Conservation (phyloP, 768 basidiomycete genomes). For the Tephrocybe sp. region DNA sequence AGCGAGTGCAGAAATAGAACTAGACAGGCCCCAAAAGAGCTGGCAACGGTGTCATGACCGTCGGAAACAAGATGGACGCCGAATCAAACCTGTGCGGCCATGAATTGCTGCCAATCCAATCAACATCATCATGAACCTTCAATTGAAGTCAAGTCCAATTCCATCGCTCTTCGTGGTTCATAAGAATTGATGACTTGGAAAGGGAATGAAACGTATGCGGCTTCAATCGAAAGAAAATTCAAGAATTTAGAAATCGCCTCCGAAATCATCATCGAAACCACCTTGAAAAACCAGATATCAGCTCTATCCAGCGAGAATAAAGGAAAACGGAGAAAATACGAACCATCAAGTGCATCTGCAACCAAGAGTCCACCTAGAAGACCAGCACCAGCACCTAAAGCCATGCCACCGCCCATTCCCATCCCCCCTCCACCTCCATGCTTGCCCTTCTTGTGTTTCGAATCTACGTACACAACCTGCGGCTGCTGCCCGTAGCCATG, state of each 20-base stretch:
- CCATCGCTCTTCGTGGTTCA: too few species aligned
- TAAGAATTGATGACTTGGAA: too few species aligned
- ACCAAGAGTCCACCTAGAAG: slow-evolving; percentile 49
- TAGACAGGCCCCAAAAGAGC: too few species aligned
- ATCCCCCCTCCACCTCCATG: slow-evolving; percentile 15
- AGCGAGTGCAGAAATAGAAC: too few species aligned
- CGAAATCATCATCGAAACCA: slow-evolving; percentile 10
- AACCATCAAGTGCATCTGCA: slow-evolving; percentile 35
- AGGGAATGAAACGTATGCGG: too few species aligned
- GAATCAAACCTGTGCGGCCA: too few species aligned
- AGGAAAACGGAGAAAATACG: slow-evolving; percentile 2
- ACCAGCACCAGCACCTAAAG: slow-evolving; percentile 16
- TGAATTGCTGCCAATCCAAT: too few species aligned
- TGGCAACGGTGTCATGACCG: too few species aligned
- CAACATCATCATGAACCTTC: too few species aligned
- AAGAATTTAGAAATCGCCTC: not conserved
- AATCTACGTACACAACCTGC: slow-evolving; percentile 39
- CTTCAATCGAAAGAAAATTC: too few species aligned
- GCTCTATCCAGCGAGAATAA: not conserved
- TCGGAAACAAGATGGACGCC: too few species aligned
- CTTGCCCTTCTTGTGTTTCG: slow-evolving; percentile 29
- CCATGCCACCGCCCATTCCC: slow-evolving; percentile 12
- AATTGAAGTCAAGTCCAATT: too few species aligned
- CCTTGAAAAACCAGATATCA: slow-evolving; percentile 6
- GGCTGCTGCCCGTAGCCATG: slow-evolving; percentile 8